phyloP scores from a whole-genome alignment of 306 rosid genomes.

The Quercus ilex region DNA sequence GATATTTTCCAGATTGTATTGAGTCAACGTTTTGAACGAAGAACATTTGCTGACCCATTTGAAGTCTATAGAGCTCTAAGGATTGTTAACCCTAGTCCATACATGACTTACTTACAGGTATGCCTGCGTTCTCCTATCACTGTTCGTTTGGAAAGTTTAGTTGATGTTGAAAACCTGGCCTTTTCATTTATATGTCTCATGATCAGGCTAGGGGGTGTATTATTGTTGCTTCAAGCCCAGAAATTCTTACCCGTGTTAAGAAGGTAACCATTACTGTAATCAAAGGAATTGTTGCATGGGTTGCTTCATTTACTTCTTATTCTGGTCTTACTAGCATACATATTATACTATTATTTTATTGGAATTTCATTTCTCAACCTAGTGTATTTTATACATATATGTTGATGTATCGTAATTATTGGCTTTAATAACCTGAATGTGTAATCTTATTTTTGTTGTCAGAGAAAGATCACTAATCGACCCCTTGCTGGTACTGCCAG shows the following conservation, averaged over 20 bases:
- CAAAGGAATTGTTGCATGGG: not conserved
- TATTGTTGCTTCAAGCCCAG: conserved; percentile 98
- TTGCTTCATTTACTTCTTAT: not conserved
- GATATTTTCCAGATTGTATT: conserved; percentile 93
- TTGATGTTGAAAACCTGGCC: conserved; percentile 12
- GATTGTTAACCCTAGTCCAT: conserved; percentile 96
- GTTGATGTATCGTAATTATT: not conserved
- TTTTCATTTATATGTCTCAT: conserved; percentile 12
- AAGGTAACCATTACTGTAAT: conserved; percentile 45
- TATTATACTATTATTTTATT: not conserved
- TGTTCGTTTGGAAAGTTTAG: not conserved
- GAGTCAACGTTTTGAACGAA: conserved; percentile 90
- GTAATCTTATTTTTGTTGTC: conserved; percentile 33
- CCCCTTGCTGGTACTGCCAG: conserved; percentile 97
- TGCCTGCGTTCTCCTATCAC: conserved; percentile 8
- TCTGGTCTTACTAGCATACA: not conserved
- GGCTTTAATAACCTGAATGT: conserved; percentile 9
- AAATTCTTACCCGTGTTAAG: conserved; percentile 88
- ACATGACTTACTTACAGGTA: conserved; percentile 96
- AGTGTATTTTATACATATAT: not conserved
- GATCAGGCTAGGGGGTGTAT: conserved; percentile 91
- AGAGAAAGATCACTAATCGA: conserved; percentile 73
- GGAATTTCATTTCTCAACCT: not conserved
- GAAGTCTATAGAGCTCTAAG: conserved; percentile 93
- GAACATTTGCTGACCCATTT: conserved; percentile 98